Percentiles rank a stretch among this genome's conserved stretches.
These are phyloP conservation scores for Ormosia semicastrata DNA, from an alignment of 306 rosid species.

Conservation along the genomic window DNA sequence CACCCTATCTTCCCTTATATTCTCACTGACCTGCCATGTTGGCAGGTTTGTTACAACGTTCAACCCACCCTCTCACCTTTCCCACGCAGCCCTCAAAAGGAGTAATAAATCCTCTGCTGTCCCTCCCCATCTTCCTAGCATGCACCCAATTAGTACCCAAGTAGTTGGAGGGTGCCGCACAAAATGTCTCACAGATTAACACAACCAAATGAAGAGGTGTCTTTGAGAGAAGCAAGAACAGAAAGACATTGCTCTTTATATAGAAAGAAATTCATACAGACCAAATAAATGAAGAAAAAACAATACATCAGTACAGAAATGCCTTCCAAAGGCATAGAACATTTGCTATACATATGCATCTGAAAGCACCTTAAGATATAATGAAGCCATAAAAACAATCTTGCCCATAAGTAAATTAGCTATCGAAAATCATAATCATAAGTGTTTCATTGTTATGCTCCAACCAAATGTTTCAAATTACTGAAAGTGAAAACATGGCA, in stretches of 20 bases:
- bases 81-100: too few species aligned
- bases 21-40: too few species aligned
- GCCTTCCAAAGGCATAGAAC: background rate
- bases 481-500: background rate
- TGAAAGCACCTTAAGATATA: background rate
- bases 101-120: too few species aligned
- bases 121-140: too few species aligned
- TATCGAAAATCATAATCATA: background rate
- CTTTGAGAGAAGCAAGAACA: background rate
- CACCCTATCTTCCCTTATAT: too few species aligned
- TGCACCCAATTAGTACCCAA: too few species aligned
- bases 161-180: too few species aligned
- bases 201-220: background rate
- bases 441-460: background rate
- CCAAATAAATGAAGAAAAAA: background rate
- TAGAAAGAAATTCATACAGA: background rate
- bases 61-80: too few species aligned
- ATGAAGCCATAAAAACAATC: constrained; percentile 22
- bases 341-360: background rate
- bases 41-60: too few species aligned
- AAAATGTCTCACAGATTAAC: background rate
- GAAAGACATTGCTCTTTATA: background rate
- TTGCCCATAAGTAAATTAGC: background rate
- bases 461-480: constrained; percentile 7
- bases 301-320: background rate